These are phyloP conservation scores for Rhodotorula sp. DNA, from an alignment of 1,284 basidiomycete species.

Conservation along the genomic window DNA sequence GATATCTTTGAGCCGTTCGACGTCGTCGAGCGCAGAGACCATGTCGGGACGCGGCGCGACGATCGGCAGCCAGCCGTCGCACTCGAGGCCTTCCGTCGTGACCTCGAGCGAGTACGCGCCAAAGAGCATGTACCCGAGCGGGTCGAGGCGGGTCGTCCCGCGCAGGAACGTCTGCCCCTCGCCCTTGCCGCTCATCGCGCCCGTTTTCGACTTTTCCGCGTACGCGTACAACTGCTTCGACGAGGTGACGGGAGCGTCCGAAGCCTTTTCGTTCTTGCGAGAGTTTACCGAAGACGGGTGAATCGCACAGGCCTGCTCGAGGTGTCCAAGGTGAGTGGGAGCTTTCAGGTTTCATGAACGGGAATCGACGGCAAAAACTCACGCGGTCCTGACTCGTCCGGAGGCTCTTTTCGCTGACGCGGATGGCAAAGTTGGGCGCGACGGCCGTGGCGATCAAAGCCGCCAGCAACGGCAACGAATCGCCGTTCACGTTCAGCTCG, in stretches of 20 bases:
- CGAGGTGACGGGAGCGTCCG: constrained; percentile 47
- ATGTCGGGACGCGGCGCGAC: constrained; percentile 45
- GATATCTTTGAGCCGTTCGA: constrained; percentile 74
- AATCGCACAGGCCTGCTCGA: constrained; percentile 63
- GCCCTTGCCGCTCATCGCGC: constrained; percentile 52
- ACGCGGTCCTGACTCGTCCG: constrained; percentile 86
- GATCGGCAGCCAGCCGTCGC: constrained; percentile 88
- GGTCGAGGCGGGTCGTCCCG: constrained; percentile 75
- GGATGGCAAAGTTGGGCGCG: constrained; percentile 91
- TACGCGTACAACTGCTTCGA: constrained; percentile 77
- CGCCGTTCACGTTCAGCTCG: constrained; percentile 70
- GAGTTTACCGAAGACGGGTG: constrained; percentile 86
- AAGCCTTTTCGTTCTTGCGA: constrained; percentile 61
- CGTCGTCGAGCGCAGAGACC: constrained; percentile 74
- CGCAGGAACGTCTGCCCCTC: constrained; percentile 68
- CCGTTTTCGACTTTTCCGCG: constrained; percentile 78
- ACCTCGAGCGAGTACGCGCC: constrained; percentile 70
- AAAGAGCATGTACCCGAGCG: constrained; percentile 87
- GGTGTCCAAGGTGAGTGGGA: no score
- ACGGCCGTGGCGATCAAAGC: constrained; percentile 81
- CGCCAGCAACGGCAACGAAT: constrained; percentile 75
- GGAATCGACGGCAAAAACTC: no score
- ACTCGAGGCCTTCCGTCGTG: constrained; percentile 55
- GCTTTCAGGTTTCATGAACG: no score
- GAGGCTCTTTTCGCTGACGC: constrained; percentile 68